These are phyloP conservation scores for Russula foetens DNA, from an alignment of 768 basidiomycete species.

Conservation along the genomic window DNA sequence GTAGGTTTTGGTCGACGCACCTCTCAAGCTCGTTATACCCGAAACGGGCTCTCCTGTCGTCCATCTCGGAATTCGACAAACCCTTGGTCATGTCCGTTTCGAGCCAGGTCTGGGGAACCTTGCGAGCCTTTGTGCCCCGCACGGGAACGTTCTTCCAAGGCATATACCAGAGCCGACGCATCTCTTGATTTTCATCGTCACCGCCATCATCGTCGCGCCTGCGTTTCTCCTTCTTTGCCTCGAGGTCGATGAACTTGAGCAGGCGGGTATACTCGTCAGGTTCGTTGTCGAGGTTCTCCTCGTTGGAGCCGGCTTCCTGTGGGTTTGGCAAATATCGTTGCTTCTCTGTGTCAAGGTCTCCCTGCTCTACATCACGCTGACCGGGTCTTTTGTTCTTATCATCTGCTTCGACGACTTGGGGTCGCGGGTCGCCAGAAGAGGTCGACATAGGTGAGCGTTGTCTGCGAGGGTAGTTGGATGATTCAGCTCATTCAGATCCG, in stretches of 20 bases:
- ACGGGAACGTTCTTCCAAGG: conserved; percentile 36
- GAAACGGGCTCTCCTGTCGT: conserved; percentile 27
- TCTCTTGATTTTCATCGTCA: conserved; percentile 18
- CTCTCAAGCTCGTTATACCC: conserved; percentile 40
- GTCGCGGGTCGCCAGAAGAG: neutral
- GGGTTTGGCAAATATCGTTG: conserved; percentile 1
- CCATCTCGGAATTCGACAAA: conserved; percentile 29
- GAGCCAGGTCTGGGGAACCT: conserved; percentile 34
- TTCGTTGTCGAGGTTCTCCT: conserved; percentile 7
- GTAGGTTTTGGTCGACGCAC: conserved; percentile 14
- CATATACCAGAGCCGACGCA: conserved; percentile 35
- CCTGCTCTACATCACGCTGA: conserved; percentile 10
- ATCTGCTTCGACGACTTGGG: neutral
- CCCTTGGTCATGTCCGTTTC: conserved; percentile 33
- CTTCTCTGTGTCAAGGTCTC: conserved; percentile 10
- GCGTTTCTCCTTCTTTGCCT: conserved; percentile 14
- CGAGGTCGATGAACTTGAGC: conserved; percentile 20
- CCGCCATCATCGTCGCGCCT: neutral
- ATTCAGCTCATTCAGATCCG: too few species aligned
- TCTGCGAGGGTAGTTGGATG: neutral
- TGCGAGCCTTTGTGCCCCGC: conserved; percentile 23
- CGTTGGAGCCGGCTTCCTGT: neutral
- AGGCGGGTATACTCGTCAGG: conserved; percentile 19
- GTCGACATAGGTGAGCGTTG: conserved; percentile 2
- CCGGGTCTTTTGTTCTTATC: neutral